Percentiles rank a stretch among this genome's conserved stretches.
phyloP scores from a whole-genome alignment of 2,329 filamentous ascomycete species.

The Aspergillus fischeri region DNA sequence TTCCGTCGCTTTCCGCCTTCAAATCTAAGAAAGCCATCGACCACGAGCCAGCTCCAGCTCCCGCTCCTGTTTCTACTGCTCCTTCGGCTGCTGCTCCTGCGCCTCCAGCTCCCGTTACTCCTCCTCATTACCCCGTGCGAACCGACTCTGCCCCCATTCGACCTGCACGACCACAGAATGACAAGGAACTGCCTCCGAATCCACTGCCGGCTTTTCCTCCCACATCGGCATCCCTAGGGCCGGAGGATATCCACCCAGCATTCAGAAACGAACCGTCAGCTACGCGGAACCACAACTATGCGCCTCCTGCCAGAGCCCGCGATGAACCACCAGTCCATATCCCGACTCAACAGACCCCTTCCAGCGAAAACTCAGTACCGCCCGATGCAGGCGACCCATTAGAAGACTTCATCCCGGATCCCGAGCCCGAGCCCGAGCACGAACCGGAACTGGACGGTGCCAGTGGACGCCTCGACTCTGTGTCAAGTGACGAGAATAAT shows the following conservation, averaged over 20 bases:
- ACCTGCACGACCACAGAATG: constrained; percentile 14
- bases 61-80: neutral
- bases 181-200: constrained; percentile 25
- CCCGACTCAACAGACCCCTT: constrained; percentile 7
- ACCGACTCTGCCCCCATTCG: constrained; percentile 12
- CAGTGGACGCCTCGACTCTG: constrained; percentile 14
- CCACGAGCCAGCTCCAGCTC: neutral
- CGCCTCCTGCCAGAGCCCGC: neutral
- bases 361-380: constrained; percentile 10
- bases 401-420: constrained; percentile 32
- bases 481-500: constrained; percentile 16
- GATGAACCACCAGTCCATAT: neutral
- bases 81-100: neutral
- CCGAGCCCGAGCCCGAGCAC: constrained; percentile 22
- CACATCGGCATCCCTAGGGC: constrained; percentile 7
- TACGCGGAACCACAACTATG: neutral
- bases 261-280: neutral
- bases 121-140: constrained; percentile 4
- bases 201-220: constrained; percentile 14
- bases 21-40: constrained; percentile 27
- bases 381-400: constrained; percentile 19
- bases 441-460: constrained; percentile 13
- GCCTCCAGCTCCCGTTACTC: constrained; percentile 7
- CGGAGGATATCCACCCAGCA: neutral
- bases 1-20: constrained; percentile 30